Evolutionary conservation across 2,329 filamentous ascomycete genomes (phyloP), one percentile per base, ranked within the genome.

Genomic region (Pseudocercospora fuligena): DNA sequence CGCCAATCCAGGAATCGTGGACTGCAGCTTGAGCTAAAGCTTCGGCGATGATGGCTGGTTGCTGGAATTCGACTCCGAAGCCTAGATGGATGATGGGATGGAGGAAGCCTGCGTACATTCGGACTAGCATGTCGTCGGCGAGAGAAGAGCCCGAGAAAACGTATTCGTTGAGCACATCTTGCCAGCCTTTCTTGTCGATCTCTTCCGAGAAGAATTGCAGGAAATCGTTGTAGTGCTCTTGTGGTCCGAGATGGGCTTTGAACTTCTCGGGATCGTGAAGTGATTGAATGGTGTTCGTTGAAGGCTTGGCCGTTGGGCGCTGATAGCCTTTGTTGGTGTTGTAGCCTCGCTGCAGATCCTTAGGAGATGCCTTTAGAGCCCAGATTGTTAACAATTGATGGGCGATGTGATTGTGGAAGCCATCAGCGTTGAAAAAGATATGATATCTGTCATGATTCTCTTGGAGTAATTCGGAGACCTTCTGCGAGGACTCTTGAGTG

Each of bases 21-120:
- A 93, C 87, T 7, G 90, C 88, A 1, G 90, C 84, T 80, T 96
- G 90, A 0, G 93, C 92, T 19, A 97, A 86, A 0, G 83, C 93
- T 79, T 94, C 88, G 5, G 93, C 92, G 29, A 97, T 84, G 66
- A 97, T 88, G 43, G 91, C 91, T 1, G 92, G 92, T 75, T 97
- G 92, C 9, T 85, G 78, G 81, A 93, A 97, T 76, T 97, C 93
- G 40, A 97, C 76, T 4, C 91, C 93, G 75, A 93, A 97, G 58
- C 93, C 91, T 21, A 97, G 85, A 76, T 97, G 73, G 69, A 97
- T 94, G 16, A 95, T 80, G 1, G 93, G 92, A 74, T 97, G 92
- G 1, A 93, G 72, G 69, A 94, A 85, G 0, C 91, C 89, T 16
- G 85, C 86, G 74, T 87, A 93, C 74, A 94, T 80, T 19, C 93